Conservation (phyloP, 345 rosid species). For the Triadica sebifera region DNA sequence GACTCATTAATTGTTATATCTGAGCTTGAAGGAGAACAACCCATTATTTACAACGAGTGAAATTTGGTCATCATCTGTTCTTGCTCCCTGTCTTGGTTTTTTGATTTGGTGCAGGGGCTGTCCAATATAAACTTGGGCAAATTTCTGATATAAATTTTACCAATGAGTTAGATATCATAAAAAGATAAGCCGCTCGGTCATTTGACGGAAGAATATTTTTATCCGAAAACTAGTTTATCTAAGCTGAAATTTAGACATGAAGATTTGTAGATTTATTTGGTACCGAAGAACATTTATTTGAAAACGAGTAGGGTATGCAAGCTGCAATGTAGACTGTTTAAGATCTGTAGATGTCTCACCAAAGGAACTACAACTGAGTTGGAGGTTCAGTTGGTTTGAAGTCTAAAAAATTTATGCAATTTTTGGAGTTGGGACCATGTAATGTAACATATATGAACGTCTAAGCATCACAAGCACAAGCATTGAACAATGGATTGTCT, state of each 20-base stretch:
- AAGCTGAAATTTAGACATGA: neutral
- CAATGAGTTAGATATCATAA: neutral
- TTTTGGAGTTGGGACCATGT: too few species aligned
- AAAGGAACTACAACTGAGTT: too few species aligned
- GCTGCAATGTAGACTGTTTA: too few species aligned
- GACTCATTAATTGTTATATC: conserved; percentile 87
- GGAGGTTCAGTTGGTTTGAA: too few species aligned
- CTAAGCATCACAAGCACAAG: neutral
- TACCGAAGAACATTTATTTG: too few species aligned
- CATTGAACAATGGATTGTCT: neutral
- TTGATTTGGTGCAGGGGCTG: conserved; percentile 1
- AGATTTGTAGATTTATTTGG: neutral
- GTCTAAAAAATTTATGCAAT: too few species aligned
- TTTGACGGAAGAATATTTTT: neutral
- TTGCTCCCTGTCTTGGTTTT: neutral
- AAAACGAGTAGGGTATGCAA: too few species aligned
- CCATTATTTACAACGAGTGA: conserved; percentile 22
- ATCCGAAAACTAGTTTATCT: neutral
- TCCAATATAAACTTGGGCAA: too few species aligned
- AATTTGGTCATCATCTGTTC: neutral
- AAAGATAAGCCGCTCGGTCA: neutral
- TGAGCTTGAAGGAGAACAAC: conserved; percentile 84
- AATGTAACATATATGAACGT: neutral
- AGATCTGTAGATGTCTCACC: too few species aligned
- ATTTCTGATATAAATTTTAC: too few species aligned